Conservation (phyloP, 331 rosid genomes). For the Stylosanthes scabra region DNA sequence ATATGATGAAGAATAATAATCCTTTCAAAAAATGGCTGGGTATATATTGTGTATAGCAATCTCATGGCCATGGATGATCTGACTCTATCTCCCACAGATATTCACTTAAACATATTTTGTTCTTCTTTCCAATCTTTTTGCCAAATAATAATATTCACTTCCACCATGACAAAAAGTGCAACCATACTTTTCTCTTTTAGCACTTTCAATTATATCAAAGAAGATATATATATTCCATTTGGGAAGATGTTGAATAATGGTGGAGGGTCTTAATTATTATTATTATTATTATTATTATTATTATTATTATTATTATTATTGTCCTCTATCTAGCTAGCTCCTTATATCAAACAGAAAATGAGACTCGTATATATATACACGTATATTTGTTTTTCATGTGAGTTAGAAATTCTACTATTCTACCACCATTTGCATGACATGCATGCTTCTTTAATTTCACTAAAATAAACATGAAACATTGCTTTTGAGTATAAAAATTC, state of each 20-base stretch:
- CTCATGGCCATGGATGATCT: slow-evolving; percentile 11
- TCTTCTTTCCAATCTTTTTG: slow-evolving; percentile 4
- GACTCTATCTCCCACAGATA: slow-evolving; percentile 3
- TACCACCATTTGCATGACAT: too few species aligned
- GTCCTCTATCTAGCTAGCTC: too few species aligned
- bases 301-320: too few species aligned
- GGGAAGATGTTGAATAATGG: neutral
- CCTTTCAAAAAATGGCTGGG: neutral
- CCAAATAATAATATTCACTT: slow-evolving; percentile 39
- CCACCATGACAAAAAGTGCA: slow-evolving; percentile 44
- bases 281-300: too few species aligned
- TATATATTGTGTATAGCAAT: neutral
- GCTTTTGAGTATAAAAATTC: too few species aligned
- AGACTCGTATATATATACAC: too few species aligned
- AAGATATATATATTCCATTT: slow-evolving; percentile 28
- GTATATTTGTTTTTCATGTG: too few species aligned
- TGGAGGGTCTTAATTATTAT: slow-evolving; percentile 28
- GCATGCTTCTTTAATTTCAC: neutral
- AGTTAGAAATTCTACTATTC: too few species aligned
- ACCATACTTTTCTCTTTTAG: slow-evolving; percentile 19
- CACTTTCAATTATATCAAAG: slow-evolving; percentile 22
- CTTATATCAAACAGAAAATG: too few species aligned
- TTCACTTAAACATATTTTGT: neutral
- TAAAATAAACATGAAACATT: neutral
- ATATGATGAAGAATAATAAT: neutral